Evolutionary conservation across 2,329 filamentous ascomycete genomes (phyloP).

Genomic region (Colletotrichum echinochloae): DNA sequence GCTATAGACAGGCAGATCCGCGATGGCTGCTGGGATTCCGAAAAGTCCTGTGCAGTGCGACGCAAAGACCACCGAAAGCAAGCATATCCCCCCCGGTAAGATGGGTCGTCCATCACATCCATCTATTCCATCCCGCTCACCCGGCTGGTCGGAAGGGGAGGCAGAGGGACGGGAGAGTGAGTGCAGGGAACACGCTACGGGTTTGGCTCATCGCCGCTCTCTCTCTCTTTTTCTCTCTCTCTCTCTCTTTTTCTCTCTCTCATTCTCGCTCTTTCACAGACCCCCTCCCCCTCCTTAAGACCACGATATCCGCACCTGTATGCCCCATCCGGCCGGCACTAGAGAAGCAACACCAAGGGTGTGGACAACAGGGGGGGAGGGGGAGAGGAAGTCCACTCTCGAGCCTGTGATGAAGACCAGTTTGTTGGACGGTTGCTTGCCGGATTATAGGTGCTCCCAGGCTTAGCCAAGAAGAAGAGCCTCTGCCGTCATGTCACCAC

Average conservation of each 20-base stretch:
- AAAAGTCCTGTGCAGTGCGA: slow-evolving; percentile 23
- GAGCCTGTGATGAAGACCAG: background rate
- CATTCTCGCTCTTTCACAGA: background rate
- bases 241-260: no score
- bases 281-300: slow-evolving; percentile 3
- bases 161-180: background rate
- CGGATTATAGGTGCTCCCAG: background rate
- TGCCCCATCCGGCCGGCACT: slow-evolving; percentile 23
- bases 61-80: slow-evolving; percentile 7
- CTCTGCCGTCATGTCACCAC: slow-evolving; percentile 10
- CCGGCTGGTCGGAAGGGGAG: background rate
- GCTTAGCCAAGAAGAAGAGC: background rate
- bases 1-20: slow-evolving; percentile 4
- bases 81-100: background rate
- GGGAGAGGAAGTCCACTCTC: background rate
- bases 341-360: slow-evolving; percentile 13
- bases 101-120: background rate
- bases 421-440: slow-evolving; percentile 10
- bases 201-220: slow-evolving; percentile 17
- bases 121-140: slow-evolving; percentile 1
- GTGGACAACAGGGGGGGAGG: background rate
- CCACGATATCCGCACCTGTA: slow-evolving; percentile 13
- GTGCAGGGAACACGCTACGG: slow-evolving; percentile 32
- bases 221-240: background rate
- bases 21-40: slow-evolving; percentile 17